A percentile compares a stretch with the other conserved stretches of the same genome.
Conservation (phyloP, 1,284 basidiomycete species). For the Rhodotorula sp. region DNA sequence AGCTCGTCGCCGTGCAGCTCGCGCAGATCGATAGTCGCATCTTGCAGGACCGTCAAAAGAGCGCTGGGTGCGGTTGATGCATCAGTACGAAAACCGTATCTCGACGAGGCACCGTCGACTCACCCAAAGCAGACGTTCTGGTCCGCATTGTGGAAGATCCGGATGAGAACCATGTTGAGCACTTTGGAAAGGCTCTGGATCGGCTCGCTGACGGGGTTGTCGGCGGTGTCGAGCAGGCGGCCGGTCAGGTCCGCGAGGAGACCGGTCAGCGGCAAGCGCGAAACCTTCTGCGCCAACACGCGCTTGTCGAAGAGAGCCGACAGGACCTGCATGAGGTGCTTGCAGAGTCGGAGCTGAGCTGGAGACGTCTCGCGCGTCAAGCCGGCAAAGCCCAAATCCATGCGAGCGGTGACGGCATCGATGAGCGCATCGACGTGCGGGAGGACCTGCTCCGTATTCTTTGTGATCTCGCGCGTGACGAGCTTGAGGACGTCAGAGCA, state of each 20-base stretch:
- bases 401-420: slow-evolving; percentile 81
- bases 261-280: slow-evolving; percentile 71
- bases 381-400: slow-evolving; percentile 82
- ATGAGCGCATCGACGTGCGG: slow-evolving; percentile 81
- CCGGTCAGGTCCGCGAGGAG: slow-evolving; percentile 83
- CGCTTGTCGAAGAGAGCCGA: slow-evolving; percentile 86
- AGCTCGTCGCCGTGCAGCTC: slow-evolving; percentile 48
- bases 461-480: slow-evolving; percentile 63
- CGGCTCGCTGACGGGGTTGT: slow-evolving; percentile 45
- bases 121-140: slow-evolving; percentile 89
- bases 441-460: slow-evolving; percentile 60
- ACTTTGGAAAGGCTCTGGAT: slow-evolving; percentile 70
- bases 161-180: slow-evolving; percentile 96
- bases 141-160: slow-evolving; percentile 85
- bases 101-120: slow-evolving; percentile 45
- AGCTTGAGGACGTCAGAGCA: slow-evolving; percentile 91
- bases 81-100: background rate
- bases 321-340: slow-evolving; percentile 91
- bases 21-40: slow-evolving; percentile 84
- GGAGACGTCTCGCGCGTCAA: slow-evolving; percentile 58
- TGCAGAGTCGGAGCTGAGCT: slow-evolving; percentile 83
- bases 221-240: slow-evolving; percentile 86
- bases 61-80: slow-evolving; percentile 53
- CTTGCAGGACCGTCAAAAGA: slow-evolving; percentile 77
- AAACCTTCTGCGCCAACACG: slow-evolving; percentile 74